phyloP scores from a whole-genome alignment of 345 rosid genomes.

The Cardiospermum halicacabum region DNA sequence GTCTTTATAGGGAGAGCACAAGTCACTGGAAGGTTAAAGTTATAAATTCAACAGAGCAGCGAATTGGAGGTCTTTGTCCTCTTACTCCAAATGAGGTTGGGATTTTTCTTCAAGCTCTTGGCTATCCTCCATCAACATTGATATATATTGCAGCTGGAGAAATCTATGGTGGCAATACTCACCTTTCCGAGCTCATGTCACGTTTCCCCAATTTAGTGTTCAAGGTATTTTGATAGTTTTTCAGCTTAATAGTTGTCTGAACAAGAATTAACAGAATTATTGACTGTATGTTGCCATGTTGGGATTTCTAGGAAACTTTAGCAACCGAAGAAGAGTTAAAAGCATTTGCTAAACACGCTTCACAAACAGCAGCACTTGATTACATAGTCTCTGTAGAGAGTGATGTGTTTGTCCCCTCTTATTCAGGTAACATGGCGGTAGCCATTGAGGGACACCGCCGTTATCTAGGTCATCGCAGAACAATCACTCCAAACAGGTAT shows the following conservation, averaged over 20 bases:
- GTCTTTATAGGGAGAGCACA: constrained; percentile 59
- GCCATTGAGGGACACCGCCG: constrained; percentile 97
- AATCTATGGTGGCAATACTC: constrained; percentile 79
- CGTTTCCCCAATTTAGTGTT: constrained; percentile 72
- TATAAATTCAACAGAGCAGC: constrained; percentile 85
- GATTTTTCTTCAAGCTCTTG: constrained; percentile 75
- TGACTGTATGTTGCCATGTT: constrained; percentile 11
- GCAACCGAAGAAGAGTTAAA: constrained; percentile 56
- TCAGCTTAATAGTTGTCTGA: background rate
- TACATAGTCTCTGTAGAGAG: constrained; percentile 84
- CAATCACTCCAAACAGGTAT: constrained; percentile 85
- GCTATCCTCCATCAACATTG: constrained; percentile 64
- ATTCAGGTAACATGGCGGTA: constrained; percentile 98
- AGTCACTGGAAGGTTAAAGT: constrained; percentile 90
- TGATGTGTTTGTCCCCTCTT: constrained; percentile 78
- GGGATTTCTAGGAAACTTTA: constrained; percentile 57
- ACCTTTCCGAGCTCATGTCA: constrained; percentile 54
- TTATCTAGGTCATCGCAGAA: constrained; percentile 80
- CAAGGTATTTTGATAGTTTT: constrained; percentile 52
- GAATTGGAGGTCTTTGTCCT: constrained; percentile 78
- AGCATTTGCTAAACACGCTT: constrained; percentile 58
- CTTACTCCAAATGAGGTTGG: constrained; percentile 93
- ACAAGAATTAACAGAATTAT: background rate
- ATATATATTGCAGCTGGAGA: constrained; percentile 90
- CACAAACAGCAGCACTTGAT: constrained; percentile 92